A percentile compares a stretch with the other conserved stretches of the same genome.
Evolutionary conservation across 495 filamentous ascomycete species (phyloP).

Genomic region (Penicillium parvum): DNA sequence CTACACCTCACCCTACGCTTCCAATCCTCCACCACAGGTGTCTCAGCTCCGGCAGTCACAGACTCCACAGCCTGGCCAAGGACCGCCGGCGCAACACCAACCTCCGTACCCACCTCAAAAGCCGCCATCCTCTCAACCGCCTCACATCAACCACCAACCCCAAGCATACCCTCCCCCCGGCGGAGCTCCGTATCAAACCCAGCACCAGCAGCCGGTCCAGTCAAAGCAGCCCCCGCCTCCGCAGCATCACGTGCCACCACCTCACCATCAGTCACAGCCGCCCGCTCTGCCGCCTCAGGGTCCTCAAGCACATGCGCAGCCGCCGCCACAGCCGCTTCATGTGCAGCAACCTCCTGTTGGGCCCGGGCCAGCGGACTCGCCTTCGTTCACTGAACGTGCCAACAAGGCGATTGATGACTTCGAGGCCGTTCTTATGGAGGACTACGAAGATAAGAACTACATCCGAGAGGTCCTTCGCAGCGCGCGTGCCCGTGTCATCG

Average conservation of each 20-base stretch:
- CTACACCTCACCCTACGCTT: slow-evolving; percentile 43
- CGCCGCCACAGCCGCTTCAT: slow-evolving; percentile 27
- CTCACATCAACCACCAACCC: slow-evolving; percentile 18
- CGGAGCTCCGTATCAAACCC: slow-evolving; percentile 15
- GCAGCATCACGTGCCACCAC: slow-evolving; percentile 12
- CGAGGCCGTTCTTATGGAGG: slow-evolving; percentile 45
- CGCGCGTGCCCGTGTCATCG: slow-evolving; percentile 43
- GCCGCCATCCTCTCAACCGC: slow-evolving; percentile 15
- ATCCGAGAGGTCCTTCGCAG: slow-evolving; percentile 48
- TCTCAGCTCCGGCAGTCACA: slow-evolving; percentile 30
- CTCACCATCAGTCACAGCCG: slow-evolving; percentile 13
- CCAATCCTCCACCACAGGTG: slow-evolving; percentile 33
- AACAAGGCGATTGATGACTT: slow-evolving; percentile 50
- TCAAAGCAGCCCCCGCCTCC: slow-evolving; percentile 13
- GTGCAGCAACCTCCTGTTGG: slow-evolving; percentile 30
- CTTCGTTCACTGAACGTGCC: slow-evolving; percentile 44
- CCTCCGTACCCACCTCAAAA: slow-evolving; percentile 25
- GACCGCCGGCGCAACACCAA: slow-evolving; percentile 21
- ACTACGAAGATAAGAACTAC: slow-evolving; percentile 49
- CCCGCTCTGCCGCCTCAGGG: slow-evolving; percentile 33
- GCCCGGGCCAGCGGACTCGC: slow-evolving; percentile 45
- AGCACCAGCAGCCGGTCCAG: slow-evolving; percentile 14
- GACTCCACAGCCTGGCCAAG: slow-evolving; percentile 23
- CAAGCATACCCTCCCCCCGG: slow-evolving; percentile 20
- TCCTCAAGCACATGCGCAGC: slow-evolving; percentile 25